Conservation (phyloP, 1,139 yeast species). For the Zhuliangozyma parablackwelliae region DNA sequence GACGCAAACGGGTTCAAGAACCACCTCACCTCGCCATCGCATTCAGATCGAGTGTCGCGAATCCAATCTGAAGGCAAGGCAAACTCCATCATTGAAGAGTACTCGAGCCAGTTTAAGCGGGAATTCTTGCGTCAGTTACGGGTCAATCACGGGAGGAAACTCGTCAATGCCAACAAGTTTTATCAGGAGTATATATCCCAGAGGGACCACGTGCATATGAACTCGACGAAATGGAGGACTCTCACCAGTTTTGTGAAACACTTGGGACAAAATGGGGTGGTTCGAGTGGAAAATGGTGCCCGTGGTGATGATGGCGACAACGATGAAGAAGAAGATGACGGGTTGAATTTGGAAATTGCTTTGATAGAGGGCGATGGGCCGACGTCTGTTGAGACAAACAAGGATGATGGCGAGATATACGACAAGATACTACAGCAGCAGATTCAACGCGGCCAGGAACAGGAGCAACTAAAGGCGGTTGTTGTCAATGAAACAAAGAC, state of each 20-base stretch:
- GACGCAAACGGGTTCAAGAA: constrained; percentile 94
- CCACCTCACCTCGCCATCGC: constrained; percentile 77
- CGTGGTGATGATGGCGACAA: constrained; percentile 7
- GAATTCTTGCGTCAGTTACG: constrained; percentile 65
- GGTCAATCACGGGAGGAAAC: constrained; percentile 76
- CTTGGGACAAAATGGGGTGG: constrained; percentile 57
- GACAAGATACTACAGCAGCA: background rate
- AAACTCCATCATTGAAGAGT: constrained; percentile 49
- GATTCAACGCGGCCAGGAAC: background rate
- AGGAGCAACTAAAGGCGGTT: no score
- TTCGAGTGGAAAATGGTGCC: constrained; percentile 40
- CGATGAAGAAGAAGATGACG: constrained; percentile 33
- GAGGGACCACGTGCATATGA: constrained; percentile 82
- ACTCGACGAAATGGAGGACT: constrained; percentile 77
- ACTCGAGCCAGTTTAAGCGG: constrained; percentile 53
- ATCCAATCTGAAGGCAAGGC: constrained; percentile 35
- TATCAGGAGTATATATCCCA: constrained; percentile 80
- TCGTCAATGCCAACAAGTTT: constrained; percentile 74
- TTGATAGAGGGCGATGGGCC: constrained; percentile 1
- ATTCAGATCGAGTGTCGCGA: constrained; percentile 50
- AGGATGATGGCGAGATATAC: background rate
- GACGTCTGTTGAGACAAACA: background rate
- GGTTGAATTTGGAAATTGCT: constrained; percentile 30
- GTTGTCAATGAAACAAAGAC: no score
- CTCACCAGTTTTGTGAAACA: constrained; percentile 67